phyloP scores from a whole-genome alignment of 73 alveolate genomes.

The Tetrahymena malaccensis region DNA sequence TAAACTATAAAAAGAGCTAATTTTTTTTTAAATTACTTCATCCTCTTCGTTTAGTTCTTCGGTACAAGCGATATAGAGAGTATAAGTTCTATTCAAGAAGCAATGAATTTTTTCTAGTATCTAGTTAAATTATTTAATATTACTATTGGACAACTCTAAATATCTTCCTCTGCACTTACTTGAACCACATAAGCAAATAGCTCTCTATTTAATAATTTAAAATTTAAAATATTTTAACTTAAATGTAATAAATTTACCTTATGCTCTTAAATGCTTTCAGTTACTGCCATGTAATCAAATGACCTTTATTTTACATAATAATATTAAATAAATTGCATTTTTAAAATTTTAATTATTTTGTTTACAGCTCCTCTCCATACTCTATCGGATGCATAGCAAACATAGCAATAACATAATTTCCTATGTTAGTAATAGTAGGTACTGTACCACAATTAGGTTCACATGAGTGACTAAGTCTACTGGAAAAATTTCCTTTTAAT shows the following conservation, averaged over 20 bases:
- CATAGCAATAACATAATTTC: constrained; percentile 93
- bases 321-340: neutral
- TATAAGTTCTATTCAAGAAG: neutral
- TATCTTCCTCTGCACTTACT: neutral
- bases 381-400: constrained; percentile 89
- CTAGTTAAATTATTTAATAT: neutral
- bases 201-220: neutral
- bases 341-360: neutral
- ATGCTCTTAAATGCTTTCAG: neutral
- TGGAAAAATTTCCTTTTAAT: constrained; percentile 83
- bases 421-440: constrained; percentile 48
- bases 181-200: neutral
- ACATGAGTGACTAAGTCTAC: constrained; percentile 93
- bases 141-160: neutral
- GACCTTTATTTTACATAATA: neutral
- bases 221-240: neutral
- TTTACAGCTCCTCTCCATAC: constrained; percentile 84
- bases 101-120: neutral
- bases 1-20: neutral
- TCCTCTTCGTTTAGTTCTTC: neutral
- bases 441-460: constrained; percentile 95
- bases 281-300: neutral
- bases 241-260: neutral
- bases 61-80: neutral
- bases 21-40: neutral